Evolutionary conservation across 257 asterid genomes (phyloP).

Genomic region (Solanum rostratum): DNA sequence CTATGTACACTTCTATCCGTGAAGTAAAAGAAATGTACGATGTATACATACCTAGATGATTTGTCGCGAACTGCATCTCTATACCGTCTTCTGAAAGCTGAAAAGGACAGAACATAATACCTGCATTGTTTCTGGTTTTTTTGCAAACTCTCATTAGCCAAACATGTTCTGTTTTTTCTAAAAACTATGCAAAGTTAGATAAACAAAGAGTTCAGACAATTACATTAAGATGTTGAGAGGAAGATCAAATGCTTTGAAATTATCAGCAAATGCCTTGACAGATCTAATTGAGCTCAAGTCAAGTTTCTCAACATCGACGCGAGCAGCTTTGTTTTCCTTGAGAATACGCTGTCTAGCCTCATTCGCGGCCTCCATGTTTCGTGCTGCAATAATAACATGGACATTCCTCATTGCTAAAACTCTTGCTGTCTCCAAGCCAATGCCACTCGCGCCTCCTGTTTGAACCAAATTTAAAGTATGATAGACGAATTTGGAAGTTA

Average conservation of each 20-base stretch:
- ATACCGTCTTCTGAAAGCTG: slow-evolving; percentile 71
- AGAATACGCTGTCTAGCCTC: slow-evolving; percentile 51
- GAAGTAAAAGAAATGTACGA: not conserved
- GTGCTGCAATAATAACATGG: slow-evolving; percentile 70
- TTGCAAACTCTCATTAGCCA: not conserved
- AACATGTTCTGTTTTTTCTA: not conserved
- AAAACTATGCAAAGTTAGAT: not conserved
- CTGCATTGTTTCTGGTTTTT: slow-evolving; percentile 84
- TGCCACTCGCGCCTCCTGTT: slow-evolving; percentile 88
- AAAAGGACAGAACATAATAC: slow-evolving; percentile 80
- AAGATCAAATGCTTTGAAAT: slow-evolving; percentile 48
- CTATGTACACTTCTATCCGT: not conserved
- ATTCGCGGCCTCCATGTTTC: slow-evolving; percentile 68
- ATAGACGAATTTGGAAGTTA: not conserved
- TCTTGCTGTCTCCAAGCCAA: slow-evolving; percentile 77
- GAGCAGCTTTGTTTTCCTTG: slow-evolving; percentile 31
- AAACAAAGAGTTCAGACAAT: not conserved
- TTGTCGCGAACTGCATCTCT: slow-evolving; percentile 89
- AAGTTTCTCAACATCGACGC: slow-evolving; percentile 54
- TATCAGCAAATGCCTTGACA: slow-evolving; percentile 42
- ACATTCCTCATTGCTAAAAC: slow-evolving; percentile 60
- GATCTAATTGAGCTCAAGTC: slow-evolving; percentile 68
- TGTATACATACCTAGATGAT: slow-evolving; percentile 73
- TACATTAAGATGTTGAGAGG: slow-evolving; percentile 90
- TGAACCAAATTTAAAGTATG: not conserved